A percentile compares a stretch with the other conserved stretches of the same genome.
Evolutionary conservation across 2,329 filamentous ascomycete genomes (phyloP).

Genomic region (Neofusicoccum ribis): DNA sequence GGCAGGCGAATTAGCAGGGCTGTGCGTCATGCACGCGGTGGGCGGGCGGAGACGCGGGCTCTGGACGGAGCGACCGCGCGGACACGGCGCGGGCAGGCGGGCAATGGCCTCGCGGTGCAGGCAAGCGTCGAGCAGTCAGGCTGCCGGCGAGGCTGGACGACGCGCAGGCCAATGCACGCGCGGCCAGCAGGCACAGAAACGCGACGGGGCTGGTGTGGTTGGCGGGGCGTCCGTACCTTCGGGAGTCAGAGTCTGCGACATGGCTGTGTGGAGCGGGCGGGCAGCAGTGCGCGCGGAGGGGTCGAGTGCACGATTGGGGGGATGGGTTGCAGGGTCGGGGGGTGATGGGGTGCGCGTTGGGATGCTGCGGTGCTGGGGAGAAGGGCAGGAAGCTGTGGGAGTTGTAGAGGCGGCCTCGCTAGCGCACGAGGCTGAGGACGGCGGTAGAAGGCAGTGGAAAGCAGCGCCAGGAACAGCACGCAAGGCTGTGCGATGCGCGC

Average conservation of each 20-base stretch:
- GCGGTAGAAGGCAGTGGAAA: conserved; percentile 24
- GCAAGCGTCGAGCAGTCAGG: neutral
- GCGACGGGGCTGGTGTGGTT: conserved; percentile 11
- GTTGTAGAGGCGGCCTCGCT: conserved; percentile 18
- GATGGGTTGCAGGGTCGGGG: conserved; percentile 4
- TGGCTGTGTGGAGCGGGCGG: conserved; percentile 15
- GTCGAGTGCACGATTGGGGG: neutral
- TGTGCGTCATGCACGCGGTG: conserved; percentile 48
- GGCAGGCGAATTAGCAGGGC: conserved; percentile 25
- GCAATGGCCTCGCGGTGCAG: conserved; percentile 54
- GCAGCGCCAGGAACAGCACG: conserved; percentile 5
- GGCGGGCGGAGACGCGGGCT: conserved; percentile 85
- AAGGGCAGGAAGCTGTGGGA: conserved; percentile 10
- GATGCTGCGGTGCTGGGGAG: conserved; percentile 2
- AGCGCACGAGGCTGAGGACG: conserved; percentile 34
- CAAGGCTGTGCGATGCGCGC: neutral
- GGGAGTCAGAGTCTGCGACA: conserved; percentile 32
- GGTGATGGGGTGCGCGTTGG: conserved; percentile 9
- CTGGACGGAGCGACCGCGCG: conserved; percentile 67
- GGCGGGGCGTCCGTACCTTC: conserved; percentile 41
- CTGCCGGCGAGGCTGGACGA: neutral
- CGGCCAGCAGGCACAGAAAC: neutral
- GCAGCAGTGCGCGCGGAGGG: neutral
- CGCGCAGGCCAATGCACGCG: neutral
- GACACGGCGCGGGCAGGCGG: conserved; percentile 93